Percentiles rank a stretch among this genome's conserved stretches.
phyloP scores from a whole-genome alignment of 495 filamentous ascomycete genomes.

The Symbiotaphrina buchneri region DNA sequence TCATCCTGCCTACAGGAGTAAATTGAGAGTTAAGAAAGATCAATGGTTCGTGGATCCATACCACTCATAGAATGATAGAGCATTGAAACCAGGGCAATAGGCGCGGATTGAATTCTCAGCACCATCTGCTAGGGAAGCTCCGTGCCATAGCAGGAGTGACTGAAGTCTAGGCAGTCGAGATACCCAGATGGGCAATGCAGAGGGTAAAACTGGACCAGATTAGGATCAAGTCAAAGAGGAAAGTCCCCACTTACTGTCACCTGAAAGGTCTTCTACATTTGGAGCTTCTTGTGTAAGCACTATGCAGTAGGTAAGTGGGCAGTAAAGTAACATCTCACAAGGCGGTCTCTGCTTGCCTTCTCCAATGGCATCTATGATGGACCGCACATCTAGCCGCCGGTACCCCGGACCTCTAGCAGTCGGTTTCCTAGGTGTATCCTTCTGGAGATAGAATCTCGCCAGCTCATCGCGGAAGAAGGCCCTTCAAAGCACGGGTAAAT shows the following conservation, averaged over 20 bases:
- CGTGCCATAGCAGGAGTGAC: slow-evolving; percentile 30
- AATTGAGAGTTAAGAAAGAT: not conserved
- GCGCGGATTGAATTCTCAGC: slow-evolving; percentile 25
- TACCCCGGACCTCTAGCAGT: slow-evolving; percentile 3
- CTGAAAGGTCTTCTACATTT: slow-evolving; percentile 26
- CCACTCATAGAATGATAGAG: slow-evolving; percentile 32
- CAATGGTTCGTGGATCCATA: slow-evolving; percentile 8
- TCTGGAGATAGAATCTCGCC: not conserved
- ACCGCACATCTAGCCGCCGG: slow-evolving; percentile 6
- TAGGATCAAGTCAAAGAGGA: not conserved
- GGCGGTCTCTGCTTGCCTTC: slow-evolving; percentile 10
- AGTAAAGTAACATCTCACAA: slow-evolving; percentile 3
- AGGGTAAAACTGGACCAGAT: slow-evolving; percentile 13
- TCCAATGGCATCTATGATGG: slow-evolving; percentile 16
- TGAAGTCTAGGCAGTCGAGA: slow-evolving; percentile 20
- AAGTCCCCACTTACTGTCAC: slow-evolving; percentile 17
- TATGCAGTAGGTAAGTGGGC: no score
- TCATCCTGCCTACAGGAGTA: slow-evolving; percentile 9
- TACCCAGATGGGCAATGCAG: slow-evolving; percentile 21
- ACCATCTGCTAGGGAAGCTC: slow-evolving; percentile 27
- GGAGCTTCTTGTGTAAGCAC: slow-evolving; percentile 24
- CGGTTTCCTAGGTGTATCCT: slow-evolving; percentile 1
- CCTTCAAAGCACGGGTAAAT: no score
- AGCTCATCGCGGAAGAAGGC: slow-evolving; percentile 28
- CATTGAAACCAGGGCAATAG: slow-evolving; percentile 36